These are phyloP conservation scores for Aspergillus pseudotamarii DNA, from an alignment of 2,329 filamentous ascomycete species.

Conservation along the genomic window DNA sequence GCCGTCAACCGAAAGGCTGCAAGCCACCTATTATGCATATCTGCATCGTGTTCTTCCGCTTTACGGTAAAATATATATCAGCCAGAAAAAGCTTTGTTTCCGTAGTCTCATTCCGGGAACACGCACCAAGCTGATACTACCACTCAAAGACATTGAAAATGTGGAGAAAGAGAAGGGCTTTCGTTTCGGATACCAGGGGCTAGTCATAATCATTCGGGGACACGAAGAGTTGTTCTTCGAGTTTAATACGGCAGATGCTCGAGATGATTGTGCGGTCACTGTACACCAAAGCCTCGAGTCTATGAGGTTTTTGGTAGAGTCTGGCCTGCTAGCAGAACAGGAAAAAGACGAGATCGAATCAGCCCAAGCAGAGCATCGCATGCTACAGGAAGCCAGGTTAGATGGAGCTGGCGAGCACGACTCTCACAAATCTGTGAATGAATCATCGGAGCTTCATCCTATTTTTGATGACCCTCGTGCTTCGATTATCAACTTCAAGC, in stretches of 20 bases:
- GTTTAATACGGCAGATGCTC: constrained; percentile 73
- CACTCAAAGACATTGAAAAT: constrained; percentile 88
- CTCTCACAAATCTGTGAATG: constrained; percentile 24
- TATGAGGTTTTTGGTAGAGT: constrained; percentile 70
- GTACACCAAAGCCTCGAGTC: constrained; percentile 76
- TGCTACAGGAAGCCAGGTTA: constrained; percentile 73
- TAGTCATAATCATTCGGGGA: constrained; percentile 89
- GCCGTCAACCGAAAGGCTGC: constrained; percentile 78
- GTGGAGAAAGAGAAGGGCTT: constrained; percentile 95
- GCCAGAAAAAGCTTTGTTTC: constrained; percentile 86
- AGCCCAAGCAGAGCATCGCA: constrained; percentile 78
- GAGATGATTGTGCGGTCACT: constrained; percentile 87
- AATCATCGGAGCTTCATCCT: constrained; percentile 59
- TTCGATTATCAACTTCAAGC: constrained; percentile 90
- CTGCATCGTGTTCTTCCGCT: constrained; percentile 87
- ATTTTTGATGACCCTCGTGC: constrained; percentile 90
- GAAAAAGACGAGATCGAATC: constrained; percentile 71
- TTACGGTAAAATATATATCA: constrained; percentile 96
- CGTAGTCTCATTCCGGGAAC: constrained; percentile 87
- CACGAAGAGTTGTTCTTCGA: constrained; percentile 98
- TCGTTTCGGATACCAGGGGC: constrained; percentile 83
- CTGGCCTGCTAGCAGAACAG: constrained; percentile 66
- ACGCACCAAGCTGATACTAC: constrained; percentile 87
- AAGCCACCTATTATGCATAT: constrained; percentile 89
- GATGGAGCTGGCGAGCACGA: constrained; percentile 42